A percentile compares a stretch with the other conserved stretches of the same genome.
Evolutionary conservation across 2,329 filamentous ascomycete genomes (phyloP).

Genomic region (Fusarium sp.): DNA sequence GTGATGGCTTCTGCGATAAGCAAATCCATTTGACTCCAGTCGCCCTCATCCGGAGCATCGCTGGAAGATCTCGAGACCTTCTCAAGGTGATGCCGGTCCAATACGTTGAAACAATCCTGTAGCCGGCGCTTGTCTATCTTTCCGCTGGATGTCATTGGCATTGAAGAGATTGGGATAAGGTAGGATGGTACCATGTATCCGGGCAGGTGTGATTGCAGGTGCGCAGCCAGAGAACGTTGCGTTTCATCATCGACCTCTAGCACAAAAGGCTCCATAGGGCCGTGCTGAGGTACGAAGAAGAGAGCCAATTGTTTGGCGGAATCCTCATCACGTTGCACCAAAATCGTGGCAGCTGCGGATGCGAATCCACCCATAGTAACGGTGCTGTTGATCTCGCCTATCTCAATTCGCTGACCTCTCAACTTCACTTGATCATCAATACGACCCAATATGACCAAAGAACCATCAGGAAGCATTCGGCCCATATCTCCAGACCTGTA

Average conservation of each 20-base stretch:
- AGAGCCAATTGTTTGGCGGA: constrained; percentile 68
- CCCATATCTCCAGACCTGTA: constrained; percentile 89
- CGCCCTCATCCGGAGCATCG: constrained; percentile 49
- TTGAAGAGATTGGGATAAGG: constrained; percentile 73
- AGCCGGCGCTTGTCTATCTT: constrained; percentile 76
- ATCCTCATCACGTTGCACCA: constrained; percentile 59
- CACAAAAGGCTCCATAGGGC: constrained; percentile 48
- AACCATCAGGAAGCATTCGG: constrained; percentile 80
- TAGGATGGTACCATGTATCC: constrained; percentile 83
- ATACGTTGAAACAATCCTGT: constrained; percentile 56
- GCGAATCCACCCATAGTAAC: constrained; percentile 66
- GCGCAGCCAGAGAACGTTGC: constrained; percentile 63
- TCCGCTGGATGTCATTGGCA: constrained; percentile 80
- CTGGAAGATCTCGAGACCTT: constrained; percentile 42
- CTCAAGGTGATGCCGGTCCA: constrained; percentile 62
- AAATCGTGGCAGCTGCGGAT: constrained; percentile 72
- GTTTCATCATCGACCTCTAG: constrained; percentile 53
- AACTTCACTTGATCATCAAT: constrained; percentile 86
- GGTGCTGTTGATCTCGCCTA: constrained; percentile 77
- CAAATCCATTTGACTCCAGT: constrained; percentile 68
- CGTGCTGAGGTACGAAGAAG: constrained; percentile 71
- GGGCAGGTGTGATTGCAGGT: constrained; percentile 69
- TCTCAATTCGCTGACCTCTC: constrained; percentile 82
- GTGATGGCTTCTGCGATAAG: constrained; percentile 67
- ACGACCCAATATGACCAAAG: constrained; percentile 77